These are phyloP conservation scores for Volvox reticuliferus DNA, from an alignment of 139 green algal genomes.

Conservation along the genomic window DNA sequence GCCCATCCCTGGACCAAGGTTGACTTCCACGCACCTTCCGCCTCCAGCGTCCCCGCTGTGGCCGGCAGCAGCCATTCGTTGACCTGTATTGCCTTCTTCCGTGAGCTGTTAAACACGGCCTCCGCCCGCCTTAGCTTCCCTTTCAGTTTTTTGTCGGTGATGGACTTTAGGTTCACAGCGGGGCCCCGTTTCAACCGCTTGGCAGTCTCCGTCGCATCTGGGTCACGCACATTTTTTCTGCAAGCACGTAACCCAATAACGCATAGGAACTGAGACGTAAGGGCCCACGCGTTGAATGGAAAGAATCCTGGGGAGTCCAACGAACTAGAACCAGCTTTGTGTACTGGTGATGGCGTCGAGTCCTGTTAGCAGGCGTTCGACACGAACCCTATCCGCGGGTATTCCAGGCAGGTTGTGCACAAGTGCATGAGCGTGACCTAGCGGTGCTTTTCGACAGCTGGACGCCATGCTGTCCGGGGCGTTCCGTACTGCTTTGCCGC, in stretches of 20 bases:
- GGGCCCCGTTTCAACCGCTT: slow-evolving; percentile 52
- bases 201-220: neutral
- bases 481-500: neutral
- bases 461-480: neutral
- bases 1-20: too few relatives aligned
- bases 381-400: too few relatives aligned
- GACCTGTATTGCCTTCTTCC: slow-evolving; percentile 66
- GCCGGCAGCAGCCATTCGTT: slow-evolving; percentile 90
- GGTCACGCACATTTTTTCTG: neutral
- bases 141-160: slow-evolving; percentile 91
- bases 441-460: neutral
- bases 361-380: too few relatives aligned
- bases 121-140: slow-evolving; percentile 79
- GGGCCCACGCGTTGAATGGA: too few relatives aligned
- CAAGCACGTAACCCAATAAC: neutral
- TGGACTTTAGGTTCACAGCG: slow-evolving; percentile 52
- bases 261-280: too few relatives aligned
- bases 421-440: neutral
- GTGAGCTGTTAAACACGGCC: slow-evolving; percentile 71
- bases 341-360: too few relatives aligned
- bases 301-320: too few relatives aligned
- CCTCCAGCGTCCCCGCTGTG: slow-evolving; percentile 85
- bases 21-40: slow-evolving; percentile 73
- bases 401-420: too few relatives aligned
- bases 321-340: too few relatives aligned